phyloP scores from a whole-genome alignment of 108 stramenopile species.

The Phaeodactylum tricornutum region DNA sequence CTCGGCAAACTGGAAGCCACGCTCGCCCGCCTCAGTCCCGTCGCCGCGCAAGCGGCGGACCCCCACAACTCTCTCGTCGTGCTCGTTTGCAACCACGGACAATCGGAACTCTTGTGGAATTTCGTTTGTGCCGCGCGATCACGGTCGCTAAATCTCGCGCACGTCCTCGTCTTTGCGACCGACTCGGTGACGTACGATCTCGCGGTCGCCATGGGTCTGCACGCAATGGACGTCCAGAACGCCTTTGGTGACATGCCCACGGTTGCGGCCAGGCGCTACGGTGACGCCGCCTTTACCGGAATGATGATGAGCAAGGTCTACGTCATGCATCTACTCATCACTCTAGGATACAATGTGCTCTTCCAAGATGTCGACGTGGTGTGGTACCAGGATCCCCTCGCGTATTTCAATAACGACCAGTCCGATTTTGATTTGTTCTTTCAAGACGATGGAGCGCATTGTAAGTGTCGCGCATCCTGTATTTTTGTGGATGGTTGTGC shows the following conservation, averaged over 20 bases:
- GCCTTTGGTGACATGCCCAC: constrained; percentile 35
- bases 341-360: constrained; percentile 69
- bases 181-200: constrained; percentile 18
- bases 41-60: constrained; percentile 36
- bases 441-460: constrained; percentile 48
- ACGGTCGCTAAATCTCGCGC: constrained; percentile 10
- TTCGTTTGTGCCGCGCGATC: constrained; percentile 34
- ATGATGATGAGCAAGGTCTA: constrained; percentile 79
- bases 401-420: constrained; percentile 27
- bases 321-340: constrained; percentile 40
- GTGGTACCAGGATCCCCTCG: constrained; percentile 55
- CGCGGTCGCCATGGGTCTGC: constrained; percentile 16
- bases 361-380: constrained; percentile 80
- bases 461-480: too few relatives aligned
- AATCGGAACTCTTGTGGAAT: constrained; percentile 55
- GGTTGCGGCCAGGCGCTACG: constrained; percentile 41
- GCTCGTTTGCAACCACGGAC: constrained; percentile 44
- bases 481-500: too few relatives aligned
- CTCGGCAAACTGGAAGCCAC: constrained; percentile 29
- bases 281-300: constrained; percentile 40
- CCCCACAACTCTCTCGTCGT: constrained; percentile 38
- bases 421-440: constrained; percentile 53
- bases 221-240: constrained; percentile 19
- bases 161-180: constrained; percentile 22
- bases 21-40: constrained; percentile 22